Evolutionary conservation across 495 filamentous ascomycete species (phyloP), one percentile per base, ranked within the genome.

Genomic region (Rhypophila decipiens): DNA sequence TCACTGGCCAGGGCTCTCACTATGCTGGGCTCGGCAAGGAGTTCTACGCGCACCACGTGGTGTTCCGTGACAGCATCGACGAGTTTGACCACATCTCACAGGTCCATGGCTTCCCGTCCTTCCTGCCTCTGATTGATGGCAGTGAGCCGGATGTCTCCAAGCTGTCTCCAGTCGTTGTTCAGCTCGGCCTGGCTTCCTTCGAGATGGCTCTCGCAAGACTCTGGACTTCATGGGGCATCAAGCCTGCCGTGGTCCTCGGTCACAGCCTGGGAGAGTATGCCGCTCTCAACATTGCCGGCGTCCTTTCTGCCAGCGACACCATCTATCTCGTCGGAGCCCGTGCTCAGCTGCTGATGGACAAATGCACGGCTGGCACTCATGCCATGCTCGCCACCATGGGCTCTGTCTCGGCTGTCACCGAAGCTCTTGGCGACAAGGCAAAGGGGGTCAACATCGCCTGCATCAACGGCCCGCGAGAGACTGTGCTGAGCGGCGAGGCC

Each of bases 211-310:
- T 94, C 42, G 83, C 87, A 19, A 81, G 80, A 40, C 77, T 89
- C 46, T 96, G 90, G 90, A 66, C 56, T 18, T 83, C 87, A 7
- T 84, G 88, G 76, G 90, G 87, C 29, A 74, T 94, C 47, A 78
- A 65, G 19, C 90, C 90, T 17, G 71, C 76, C 42, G 84, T 82
- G 33, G 87, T 95, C 2, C 71, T 95, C 29, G 90, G 90, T 19
- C 90, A 96, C 69, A 94, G 88, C 61, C 54, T 79, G 11, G 90
- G 90, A 47, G 90, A 96, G 62, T 95, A 91, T 67, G 88, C 90
- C 39, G 90, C 90, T 13, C 71, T 95, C 2, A 76, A 90, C 56
- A 81, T 84, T 27, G 81, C 89, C 15, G 90, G 88, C 42, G 82
- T 95, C 12, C 66, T 96, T 9, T 86, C 84, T 8, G 84, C 79